Conservation (phyloP, 2,329 filamentous ascomycete species). For the Arthroderma uncinatum region DNA sequence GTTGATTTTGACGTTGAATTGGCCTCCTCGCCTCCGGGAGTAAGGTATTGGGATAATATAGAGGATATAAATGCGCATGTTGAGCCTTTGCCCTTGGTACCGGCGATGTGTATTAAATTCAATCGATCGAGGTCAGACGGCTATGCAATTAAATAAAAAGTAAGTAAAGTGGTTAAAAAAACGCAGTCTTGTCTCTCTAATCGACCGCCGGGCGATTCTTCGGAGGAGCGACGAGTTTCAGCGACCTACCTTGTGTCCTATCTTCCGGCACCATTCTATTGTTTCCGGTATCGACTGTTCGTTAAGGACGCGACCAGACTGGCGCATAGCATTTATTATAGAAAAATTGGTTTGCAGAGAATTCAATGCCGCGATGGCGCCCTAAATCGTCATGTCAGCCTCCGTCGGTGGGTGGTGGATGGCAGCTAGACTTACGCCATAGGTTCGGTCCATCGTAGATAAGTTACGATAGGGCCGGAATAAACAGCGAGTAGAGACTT, state of each 20-base stretch:
- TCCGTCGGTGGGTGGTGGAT: neutral
- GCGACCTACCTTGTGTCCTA: conserved; percentile 56
- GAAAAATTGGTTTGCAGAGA: conserved; percentile 69
- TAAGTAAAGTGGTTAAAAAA: neutral
- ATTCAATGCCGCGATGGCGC: conserved; percentile 63
- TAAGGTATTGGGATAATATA: conserved; percentile 56
- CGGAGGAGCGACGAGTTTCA: neutral
- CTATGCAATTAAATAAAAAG: conserved; percentile 26
- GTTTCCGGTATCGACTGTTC: conserved; percentile 69
- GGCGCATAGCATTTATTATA: conserved; percentile 63
- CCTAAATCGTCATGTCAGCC: conserved; percentile 30
- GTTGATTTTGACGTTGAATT: conserved; percentile 20
- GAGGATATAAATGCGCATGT: conserved; percentile 74
- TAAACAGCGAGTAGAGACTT: neutral
- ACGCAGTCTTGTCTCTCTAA: neutral
- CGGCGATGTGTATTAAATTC: conserved; percentile 70
- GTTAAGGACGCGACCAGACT: conserved; percentile 63
- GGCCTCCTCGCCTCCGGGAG: conserved; percentile 23
- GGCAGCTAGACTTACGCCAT: conserved; percentile 5
- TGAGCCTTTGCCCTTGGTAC: conserved; percentile 90
- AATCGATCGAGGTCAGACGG: conserved; percentile 50
- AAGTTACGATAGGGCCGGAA: neutral
- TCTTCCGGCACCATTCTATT: conserved; percentile 61
- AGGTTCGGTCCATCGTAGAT: conserved; percentile 12
- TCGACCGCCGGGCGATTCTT: neutral